phyloP scores from a whole-genome alignment of 1,284 basidiomycete species.

The Rhodotorula glutinis region DNA sequence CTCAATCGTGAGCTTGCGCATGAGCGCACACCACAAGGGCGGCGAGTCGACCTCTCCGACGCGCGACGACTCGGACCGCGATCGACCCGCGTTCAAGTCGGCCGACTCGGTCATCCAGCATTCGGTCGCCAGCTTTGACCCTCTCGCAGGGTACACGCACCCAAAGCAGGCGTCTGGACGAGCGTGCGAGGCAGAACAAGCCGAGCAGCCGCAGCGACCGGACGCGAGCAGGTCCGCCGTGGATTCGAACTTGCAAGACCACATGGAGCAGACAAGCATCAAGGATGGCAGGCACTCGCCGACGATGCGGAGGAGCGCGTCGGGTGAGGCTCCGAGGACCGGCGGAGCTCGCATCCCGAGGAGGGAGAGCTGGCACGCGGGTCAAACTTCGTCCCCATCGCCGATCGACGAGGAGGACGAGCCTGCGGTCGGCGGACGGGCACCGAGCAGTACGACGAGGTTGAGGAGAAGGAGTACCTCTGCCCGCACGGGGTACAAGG shows the following conservation, averaged over 20 bases:
- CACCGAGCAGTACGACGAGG: neutral
- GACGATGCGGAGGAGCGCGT: neutral
- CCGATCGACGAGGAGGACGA: neutral
- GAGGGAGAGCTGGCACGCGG: neutral
- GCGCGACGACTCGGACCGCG: too few relatives aligned
- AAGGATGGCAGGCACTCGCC: neutral
- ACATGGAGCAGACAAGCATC: too few relatives aligned
- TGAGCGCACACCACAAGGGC: too few relatives aligned
- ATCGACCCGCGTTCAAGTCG: neutral
- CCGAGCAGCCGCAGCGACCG: neutral
- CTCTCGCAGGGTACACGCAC: slow-evolving; percentile 17
- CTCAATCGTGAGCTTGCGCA: neutral
- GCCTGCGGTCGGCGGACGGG: neutral
- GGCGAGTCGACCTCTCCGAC: too few relatives aligned
- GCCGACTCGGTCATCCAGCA: neutral
- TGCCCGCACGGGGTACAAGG: neutral
- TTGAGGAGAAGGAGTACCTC: neutral
- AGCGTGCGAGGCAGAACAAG: neutral
- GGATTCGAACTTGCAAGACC: too few relatives aligned
- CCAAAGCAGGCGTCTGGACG: neutral
- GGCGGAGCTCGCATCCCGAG: neutral
- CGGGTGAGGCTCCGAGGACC: neutral
- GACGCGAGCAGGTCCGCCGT: neutral
- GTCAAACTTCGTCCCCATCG: neutral
- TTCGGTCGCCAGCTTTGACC: slow-evolving; percentile 12